Evolutionary conservation across 495 filamentous ascomycete genomes (phyloP).

Genomic region (Lophiotrema nucula): DNA sequence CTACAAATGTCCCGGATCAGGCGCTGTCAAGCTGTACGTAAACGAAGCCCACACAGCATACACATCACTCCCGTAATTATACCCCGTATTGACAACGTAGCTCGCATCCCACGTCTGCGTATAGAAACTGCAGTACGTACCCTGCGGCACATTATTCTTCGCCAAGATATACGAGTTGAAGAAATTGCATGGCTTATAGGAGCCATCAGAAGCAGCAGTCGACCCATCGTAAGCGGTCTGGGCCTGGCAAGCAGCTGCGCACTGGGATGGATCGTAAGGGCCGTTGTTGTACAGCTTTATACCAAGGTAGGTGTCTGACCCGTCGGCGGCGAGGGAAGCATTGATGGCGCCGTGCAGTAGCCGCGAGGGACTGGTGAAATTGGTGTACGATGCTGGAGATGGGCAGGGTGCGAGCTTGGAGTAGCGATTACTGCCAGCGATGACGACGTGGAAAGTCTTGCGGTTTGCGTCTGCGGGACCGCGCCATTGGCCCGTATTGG

Average conservation of each 20-base stretch:
- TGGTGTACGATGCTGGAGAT: conserved; percentile 30
- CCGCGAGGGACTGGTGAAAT: conserved; percentile 34
- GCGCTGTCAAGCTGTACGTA: not conserved
- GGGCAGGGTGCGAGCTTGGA: conserved; percentile 5
- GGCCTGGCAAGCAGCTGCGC: conserved; percentile 45
- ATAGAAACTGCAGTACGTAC: conserved; percentile 37
- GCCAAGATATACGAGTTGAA: conserved; percentile 50
- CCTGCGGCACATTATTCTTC: conserved; percentile 42
- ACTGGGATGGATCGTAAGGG: conserved; percentile 43
- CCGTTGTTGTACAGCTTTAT: conserved; percentile 45
- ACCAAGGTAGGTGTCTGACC: conserved; percentile 44
- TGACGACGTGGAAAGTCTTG: conserved; percentile 27
- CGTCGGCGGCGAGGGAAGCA: conserved; percentile 31
- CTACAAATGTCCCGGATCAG: not conserved
- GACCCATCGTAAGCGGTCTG: conserved; percentile 41
- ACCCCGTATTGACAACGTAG: conserved; percentile 32
- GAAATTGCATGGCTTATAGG: conserved; percentile 41
- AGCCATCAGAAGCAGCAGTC: conserved; percentile 30
- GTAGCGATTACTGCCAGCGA: conserved; percentile 27
- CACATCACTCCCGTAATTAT: conserved; percentile 12
- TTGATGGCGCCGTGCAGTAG: conserved; percentile 44
- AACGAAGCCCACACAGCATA: not conserved
- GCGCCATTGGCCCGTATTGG: conserved; percentile 27
- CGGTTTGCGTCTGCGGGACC: conserved; percentile 6
- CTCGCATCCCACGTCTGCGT: conserved; percentile 30